Evolutionary conservation across 2,329 filamentous ascomycete species (phyloP).

Genomic region (Teratosphaeria gauchensis): DNA sequence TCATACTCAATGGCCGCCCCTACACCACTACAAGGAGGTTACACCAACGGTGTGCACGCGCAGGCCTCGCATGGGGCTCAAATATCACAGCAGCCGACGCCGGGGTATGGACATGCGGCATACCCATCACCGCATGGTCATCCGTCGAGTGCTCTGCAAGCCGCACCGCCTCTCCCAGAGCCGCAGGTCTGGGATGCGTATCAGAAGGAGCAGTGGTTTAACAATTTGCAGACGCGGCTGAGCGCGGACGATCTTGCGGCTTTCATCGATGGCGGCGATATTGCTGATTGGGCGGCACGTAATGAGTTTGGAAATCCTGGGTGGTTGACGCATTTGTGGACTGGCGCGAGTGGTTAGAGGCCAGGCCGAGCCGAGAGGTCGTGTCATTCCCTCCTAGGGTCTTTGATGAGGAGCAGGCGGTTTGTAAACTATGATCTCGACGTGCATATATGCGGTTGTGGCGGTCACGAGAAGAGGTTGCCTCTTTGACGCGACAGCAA

Average conservation of each 20-base stretch:
- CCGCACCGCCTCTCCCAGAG: slow-evolving; percentile 2
- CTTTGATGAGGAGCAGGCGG: no score
- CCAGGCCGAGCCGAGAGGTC: no score
- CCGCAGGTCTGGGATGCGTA: slow-evolving; percentile 16
- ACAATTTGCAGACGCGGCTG: slow-evolving; percentile 27
- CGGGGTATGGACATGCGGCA: slow-evolving; percentile 6
- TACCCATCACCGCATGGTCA: slow-evolving; percentile 5
- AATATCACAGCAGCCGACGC: slow-evolving; percentile 3
- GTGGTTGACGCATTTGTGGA: slow-evolving; percentile 8
- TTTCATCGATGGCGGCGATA: slow-evolving; percentile 29
- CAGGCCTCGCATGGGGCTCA: slow-evolving; percentile 3
- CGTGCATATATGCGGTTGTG: no score
- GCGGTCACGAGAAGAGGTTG: no score
- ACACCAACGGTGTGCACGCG: slow-evolving; percentile 10
- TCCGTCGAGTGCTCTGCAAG: slow-evolving; percentile 1
- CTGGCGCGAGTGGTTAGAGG: background rate
- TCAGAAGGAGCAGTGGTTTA: slow-evolving; percentile 27
- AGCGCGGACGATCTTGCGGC: slow-evolving; percentile 32
- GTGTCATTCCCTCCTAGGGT: no score
- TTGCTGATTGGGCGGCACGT: slow-evolving; percentile 3
- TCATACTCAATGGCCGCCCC: slow-evolving; percentile 11
- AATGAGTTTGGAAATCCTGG: slow-evolving; percentile 1
- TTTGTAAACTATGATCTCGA: no score
- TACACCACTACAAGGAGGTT: slow-evolving; percentile 9
- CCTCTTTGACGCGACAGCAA: no score